phyloP scores from a whole-genome alignment of 352 stramenopile genomes.

The Pythium sp. region DNA sequence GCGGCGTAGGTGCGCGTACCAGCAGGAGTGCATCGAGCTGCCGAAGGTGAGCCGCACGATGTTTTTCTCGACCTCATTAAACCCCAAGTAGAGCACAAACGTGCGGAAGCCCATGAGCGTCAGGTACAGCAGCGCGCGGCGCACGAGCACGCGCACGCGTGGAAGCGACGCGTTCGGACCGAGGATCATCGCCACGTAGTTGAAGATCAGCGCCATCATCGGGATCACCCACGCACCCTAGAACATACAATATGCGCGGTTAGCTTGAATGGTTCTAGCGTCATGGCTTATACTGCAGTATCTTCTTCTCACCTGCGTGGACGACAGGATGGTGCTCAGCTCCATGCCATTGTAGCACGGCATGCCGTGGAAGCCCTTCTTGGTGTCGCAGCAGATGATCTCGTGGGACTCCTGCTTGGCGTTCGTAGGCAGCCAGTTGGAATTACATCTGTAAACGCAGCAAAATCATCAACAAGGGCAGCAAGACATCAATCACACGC shows the following conservation, averaged over 20 bases:
- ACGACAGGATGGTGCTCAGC: slow-evolving; percentile 44
- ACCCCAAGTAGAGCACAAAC: slow-evolving; percentile 60
- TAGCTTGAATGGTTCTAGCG: neutral
- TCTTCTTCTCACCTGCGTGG: slow-evolving; percentile 30
- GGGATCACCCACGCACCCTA: slow-evolving; percentile 68
- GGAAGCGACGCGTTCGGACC: slow-evolving; percentile 41
- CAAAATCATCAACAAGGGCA: neutral
- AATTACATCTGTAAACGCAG: slow-evolving; percentile 43
- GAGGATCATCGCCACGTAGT: slow-evolving; percentile 70
- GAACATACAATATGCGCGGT: neutral
- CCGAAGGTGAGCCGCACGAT: slow-evolving; percentile 40
- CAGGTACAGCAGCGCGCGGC: slow-evolving; percentile 55
- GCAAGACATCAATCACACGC: slow-evolving; percentile 2
- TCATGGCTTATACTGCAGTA: neutral
- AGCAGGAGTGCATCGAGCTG: slow-evolving; percentile 35
- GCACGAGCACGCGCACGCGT: slow-evolving; percentile 52
- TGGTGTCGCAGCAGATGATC: slow-evolving; percentile 54
- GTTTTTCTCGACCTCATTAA: slow-evolving; percentile 51
- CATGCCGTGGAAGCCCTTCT: slow-evolving; percentile 18
- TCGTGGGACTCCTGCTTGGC: slow-evolving; percentile 24
- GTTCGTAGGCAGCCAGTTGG: slow-evolving; percentile 60
- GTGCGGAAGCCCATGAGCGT: slow-evolving; percentile 61
- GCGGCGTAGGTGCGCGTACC: slow-evolving; percentile 57
- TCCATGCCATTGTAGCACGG: slow-evolving; percentile 75
- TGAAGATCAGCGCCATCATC: slow-evolving; percentile 55